Conservation (phyloP, 2,329 filamentous ascomycete species). For the Scolecobasidium constrictum region DNA sequence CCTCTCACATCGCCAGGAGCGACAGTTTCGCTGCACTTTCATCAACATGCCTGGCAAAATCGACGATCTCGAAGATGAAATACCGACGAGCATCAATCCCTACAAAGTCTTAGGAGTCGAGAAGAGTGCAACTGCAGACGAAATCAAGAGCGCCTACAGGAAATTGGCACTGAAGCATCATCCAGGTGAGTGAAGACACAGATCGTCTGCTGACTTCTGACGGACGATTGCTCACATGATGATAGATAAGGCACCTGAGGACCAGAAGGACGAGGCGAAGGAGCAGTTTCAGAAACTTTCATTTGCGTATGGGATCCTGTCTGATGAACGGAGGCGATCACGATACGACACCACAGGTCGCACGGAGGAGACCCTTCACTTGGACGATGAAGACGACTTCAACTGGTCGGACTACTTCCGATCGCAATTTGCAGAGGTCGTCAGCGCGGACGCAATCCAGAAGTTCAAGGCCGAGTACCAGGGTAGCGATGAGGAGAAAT, state of each 20-base stretch:
- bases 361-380: constrained; percentile 66
- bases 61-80: constrained; percentile 44
- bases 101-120: constrained; percentile 70
- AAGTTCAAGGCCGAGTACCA: constrained; percentile 72
- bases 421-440: constrained; percentile 66
- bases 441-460: constrained; percentile 64
- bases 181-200: constrained; percentile 35
- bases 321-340: constrained; percentile 65
- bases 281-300: constrained; percentile 80
- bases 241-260: constrained; percentile 63
- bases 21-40: too few species aligned
- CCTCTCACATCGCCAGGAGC: too few species aligned
- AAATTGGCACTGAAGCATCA: constrained; percentile 83
- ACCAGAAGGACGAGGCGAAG: constrained; percentile 62
- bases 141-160: constrained; percentile 85
- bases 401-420: constrained; percentile 86
- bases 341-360: constrained; percentile 87
- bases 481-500: constrained; percentile 71
- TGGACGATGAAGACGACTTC: constrained; percentile 64
- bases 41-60: constrained; percentile 15
- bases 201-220: constrained; percentile 12
- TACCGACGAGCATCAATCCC: constrained; percentile 60
- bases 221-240: background rate
- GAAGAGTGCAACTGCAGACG: constrained; percentile 58
- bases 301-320: constrained; percentile 89